Base-by-base conservation (phyloP, 2,329 filamentous ascomycete genomes). In the Cladophialophora immunda region DNA sequence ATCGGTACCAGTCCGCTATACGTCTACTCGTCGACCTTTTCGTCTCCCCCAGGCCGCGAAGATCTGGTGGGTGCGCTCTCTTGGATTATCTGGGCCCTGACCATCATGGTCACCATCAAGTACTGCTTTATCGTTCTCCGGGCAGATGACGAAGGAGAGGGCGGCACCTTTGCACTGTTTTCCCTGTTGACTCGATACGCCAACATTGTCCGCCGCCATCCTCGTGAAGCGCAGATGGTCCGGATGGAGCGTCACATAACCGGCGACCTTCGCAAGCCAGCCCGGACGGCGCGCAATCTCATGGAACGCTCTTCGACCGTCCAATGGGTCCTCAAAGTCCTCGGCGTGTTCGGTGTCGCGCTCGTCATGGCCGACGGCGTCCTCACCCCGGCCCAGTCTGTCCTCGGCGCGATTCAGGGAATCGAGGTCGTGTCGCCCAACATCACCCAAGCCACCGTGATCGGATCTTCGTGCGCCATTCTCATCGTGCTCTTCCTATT, bases 1-100 rank as follows among this genome's bases (percentile, higher is more conserved):
- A 87, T 87, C 68, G 85, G 85, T 22, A 87, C 85, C 4, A 84
- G 81, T 53, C 85, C 85, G 2, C 80, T 87, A 3, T 87, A 87
- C 72, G 85, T 87, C 25, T 87, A 79, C 70, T 87, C 84, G 4
- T 82, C 81, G 0, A 85, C 83, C 0, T 87, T 87, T 70, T 77
- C 76, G 19, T 75, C 76, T 3, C 75, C 78, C 0, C 83, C 83
- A 0, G 75, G 73, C 29, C 75, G 79, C 29, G 75, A 81, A 7
- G 83, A 87, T 68, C 75, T 87, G 0, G 74, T 87, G 25, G 85
- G 85, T 3, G 84, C 81, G 0, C 74, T 86, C 0, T 87, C 85
- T 0, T 76, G 87, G 6, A 82, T 87, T 56, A 80, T 87, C 52
- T 87, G 85, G 85, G 78, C 82, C 1, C 72, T 87, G 22, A 83